phyloP scores from a whole-genome alignment of 2,329 filamentous ascomycete species.

The Calonectria fujianensis region DNA sequence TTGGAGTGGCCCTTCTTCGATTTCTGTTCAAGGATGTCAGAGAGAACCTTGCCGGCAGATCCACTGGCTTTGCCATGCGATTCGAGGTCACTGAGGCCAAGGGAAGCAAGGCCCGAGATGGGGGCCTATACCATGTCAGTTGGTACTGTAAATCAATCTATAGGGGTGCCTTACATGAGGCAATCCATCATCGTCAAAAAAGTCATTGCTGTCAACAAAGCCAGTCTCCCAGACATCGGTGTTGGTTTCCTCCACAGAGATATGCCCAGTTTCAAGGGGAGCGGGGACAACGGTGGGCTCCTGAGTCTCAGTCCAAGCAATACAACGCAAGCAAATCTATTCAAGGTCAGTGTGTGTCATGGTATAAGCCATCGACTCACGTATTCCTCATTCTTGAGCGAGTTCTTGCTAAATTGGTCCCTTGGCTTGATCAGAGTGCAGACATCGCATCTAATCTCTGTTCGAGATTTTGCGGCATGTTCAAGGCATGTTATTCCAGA shows the following conservation, averaged over 20 bases:
- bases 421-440: conserved; percentile 56
- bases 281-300: conserved; percentile 58
- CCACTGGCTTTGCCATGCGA: background rate
- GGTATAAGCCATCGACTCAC: conserved; percentile 51
- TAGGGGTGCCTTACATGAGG: conserved; percentile 44
- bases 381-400: conserved; percentile 53
- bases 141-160: background rate
- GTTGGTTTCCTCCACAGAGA: conserved; percentile 57
- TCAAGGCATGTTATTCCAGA: conserved; percentile 62
- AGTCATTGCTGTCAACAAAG: conserved; percentile 48
- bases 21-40: conserved; percentile 1
- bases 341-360: conserved; percentile 29
- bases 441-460: conserved; percentile 57
- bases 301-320: conserved; percentile 61
- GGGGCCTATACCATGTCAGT: conserved; percentile 53
- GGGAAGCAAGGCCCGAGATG: conserved; percentile 48
- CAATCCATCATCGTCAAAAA: conserved; percentile 51
- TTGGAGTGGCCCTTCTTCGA: background rate
- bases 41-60: conserved; percentile 5
- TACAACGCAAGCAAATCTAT: conserved; percentile 60
- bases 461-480: conserved; percentile 53
- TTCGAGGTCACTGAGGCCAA: conserved; percentile 48
- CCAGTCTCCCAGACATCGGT: conserved; percentile 37
- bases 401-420: conserved; percentile 57
- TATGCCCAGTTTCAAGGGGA: conserved; percentile 58